These are phyloP conservation scores for Botrytis hyacinthi DNA, from an alignment of 2,329 filamentous ascomycete species.

Conservation along the genomic window DNA sequence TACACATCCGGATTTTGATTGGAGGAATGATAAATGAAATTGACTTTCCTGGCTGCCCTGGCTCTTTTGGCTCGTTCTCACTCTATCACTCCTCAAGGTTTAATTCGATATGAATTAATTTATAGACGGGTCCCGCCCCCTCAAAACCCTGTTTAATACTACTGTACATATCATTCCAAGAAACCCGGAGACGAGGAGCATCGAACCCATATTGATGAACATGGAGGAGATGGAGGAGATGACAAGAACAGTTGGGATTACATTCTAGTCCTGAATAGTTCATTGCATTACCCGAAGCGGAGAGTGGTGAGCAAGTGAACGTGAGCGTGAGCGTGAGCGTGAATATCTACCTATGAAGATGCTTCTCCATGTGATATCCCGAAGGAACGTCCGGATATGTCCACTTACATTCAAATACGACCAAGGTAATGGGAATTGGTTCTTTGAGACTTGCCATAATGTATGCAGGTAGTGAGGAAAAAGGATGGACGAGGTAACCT, in stretches of 20 bases:
- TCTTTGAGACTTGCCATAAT: neutral
- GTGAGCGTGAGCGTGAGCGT: neutral
- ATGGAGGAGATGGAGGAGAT: neutral
- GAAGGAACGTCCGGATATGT: neutral
- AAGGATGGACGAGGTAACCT: neutral
- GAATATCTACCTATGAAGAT: neutral
- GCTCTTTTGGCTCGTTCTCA: neutral
- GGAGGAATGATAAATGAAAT: neutral
- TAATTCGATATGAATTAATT: neutral
- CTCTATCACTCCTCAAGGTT: neutral
- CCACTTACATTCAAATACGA: neutral
- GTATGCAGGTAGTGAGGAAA: neutral
- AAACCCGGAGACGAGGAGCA: neutral
- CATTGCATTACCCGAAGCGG: neutral
- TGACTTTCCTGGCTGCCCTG: neutral
- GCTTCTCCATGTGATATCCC: conserved; percentile 1
- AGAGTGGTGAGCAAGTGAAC: neutral
- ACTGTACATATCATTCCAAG: neutral
- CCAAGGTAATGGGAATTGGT: neutral
- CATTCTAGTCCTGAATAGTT: neutral
- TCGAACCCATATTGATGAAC: neutral
- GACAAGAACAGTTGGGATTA: conserved; percentile 1
- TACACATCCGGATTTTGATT: neutral
- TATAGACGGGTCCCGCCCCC: conserved; percentile 5
- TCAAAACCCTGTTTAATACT: neutral